phyloP scores from a whole-genome alignment of 75 land plant species.

The Pinus tabuliformis region DNA sequence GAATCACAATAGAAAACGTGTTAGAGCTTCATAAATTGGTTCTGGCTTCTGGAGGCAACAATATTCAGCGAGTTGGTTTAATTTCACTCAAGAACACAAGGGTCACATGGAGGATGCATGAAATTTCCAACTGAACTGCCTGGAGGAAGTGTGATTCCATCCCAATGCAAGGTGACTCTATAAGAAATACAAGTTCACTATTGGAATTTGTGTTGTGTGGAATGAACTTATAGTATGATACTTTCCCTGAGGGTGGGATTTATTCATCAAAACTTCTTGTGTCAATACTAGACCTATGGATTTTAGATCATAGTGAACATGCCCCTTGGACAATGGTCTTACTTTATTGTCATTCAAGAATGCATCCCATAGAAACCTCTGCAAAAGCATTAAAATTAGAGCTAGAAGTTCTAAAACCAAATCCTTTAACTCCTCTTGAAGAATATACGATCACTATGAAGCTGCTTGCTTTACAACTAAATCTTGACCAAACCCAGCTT shows the following conservation, averaged over 20 bases:
- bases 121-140: conserved; percentile 74
- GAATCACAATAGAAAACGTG: too few species aligned
- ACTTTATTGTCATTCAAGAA: conserved; percentile 60
- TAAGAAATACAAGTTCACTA: conserved; percentile 46
- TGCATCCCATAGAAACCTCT: conserved; percentile 69
- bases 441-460: conserved; percentile 74
- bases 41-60: not conserved
- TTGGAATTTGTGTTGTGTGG: conserved; percentile 64
- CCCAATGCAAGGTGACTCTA: conserved; percentile 7
- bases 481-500: conserved; percentile 91
- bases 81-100: conserved; percentile 56
- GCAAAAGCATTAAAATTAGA: conserved; percentile 80
- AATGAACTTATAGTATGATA: conserved; percentile 56
- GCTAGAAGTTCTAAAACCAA: conserved; percentile 83
- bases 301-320: conserved; percentile 69
- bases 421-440: conserved; percentile 78
- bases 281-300: conserved; percentile 57
- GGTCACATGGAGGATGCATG: conserved; percentile 72
- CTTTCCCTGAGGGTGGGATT: conserved; percentile 59
- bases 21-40: too few species aligned
- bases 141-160: conserved; percentile 4
- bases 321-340: conserved; percentile 96
- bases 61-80: conserved; percentile 34
- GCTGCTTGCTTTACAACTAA: conserved; percentile 73
- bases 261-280: conserved; percentile 64